Evolutionary conservation across 139 green algal genomes (phyloP).

Genomic region (Chlamydomonas urium): DNA sequence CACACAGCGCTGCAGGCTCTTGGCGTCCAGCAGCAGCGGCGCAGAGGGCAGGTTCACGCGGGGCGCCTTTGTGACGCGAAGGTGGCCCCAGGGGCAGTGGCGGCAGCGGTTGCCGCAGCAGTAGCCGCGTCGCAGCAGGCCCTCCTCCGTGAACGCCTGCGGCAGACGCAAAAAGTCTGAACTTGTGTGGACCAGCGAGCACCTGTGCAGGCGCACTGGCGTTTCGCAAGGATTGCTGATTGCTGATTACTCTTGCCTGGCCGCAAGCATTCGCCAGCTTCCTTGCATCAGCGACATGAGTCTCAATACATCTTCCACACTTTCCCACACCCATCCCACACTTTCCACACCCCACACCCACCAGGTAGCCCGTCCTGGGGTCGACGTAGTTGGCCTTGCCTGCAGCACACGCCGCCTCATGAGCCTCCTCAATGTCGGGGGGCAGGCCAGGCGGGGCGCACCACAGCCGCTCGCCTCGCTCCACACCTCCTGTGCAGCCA

Average conservation of each 20-base stretch:
- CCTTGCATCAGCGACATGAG: too few relatives aligned
- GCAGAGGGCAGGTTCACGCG: neutral
- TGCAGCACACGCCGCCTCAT: neutral
- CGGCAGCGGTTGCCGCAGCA: conserved; percentile 16
- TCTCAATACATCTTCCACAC: too few relatives aligned
- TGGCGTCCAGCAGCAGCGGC: conserved; percentile 3
- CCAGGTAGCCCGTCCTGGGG: conserved; percentile 1
- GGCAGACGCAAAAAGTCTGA: too few relatives aligned
- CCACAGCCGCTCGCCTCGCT: neutral
- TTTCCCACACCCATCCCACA: too few relatives aligned
- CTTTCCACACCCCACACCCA: neutral
- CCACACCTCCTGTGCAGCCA: neutral
- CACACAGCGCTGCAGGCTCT: neutral
- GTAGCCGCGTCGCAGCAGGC: neutral
- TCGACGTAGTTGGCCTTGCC: neutral
- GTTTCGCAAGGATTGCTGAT: too few relatives aligned
- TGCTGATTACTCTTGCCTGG: too few relatives aligned
- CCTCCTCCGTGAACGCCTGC: conserved; percentile 1
- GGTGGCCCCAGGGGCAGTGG: conserved; percentile 7
- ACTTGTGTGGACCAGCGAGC: too few relatives aligned
- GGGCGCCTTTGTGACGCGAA: neutral
- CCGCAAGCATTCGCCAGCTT: too few relatives aligned
- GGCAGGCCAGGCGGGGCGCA: neutral
- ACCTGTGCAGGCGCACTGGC: too few relatives aligned
- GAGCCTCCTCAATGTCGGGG: conserved; percentile 1